Conservation (phyloP, 2,329 filamentous ascomycete species). For the Elsinoe australis region DNA sequence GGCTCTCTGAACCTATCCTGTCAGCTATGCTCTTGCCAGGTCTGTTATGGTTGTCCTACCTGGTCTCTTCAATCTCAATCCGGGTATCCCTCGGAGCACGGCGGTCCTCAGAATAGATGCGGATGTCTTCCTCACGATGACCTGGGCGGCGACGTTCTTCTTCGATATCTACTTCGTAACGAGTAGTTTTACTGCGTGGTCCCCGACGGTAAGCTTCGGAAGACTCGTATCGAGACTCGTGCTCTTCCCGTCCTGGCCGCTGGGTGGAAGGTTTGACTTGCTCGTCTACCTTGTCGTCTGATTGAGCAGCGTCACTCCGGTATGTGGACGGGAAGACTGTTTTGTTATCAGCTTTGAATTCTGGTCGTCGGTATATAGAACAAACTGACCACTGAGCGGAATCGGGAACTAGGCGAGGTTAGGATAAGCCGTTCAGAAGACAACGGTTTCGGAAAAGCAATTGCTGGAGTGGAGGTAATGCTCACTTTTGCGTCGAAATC, state of each 20-base stretch:
- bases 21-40: constrained; percentile 9
- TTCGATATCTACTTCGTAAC: constrained; percentile 76
- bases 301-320: constrained; percentile 64
- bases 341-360: not conserved
- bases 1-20: constrained; percentile 48
- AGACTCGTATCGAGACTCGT: constrained; percentile 66
- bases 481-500: constrained; percentile 23
- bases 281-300: constrained; percentile 77
- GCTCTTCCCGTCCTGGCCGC: constrained; percentile 97
- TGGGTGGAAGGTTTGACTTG: constrained; percentile 68
- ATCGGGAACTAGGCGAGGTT: constrained; percentile 18
- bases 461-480: not conserved
- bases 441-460: constrained; percentile 7
- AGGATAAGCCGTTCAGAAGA: not conserved
- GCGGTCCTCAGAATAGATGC: constrained; percentile 33
- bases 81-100: constrained; percentile 28
- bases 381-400: constrained; percentile 21
- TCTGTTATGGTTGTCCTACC: constrained; percentile 34
- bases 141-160: constrained; percentile 69
- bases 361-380: not conserved
- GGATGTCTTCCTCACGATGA: constrained; percentile 42
- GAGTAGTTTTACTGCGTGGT: constrained; percentile 39
- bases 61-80: constrained; percentile 45
- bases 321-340: constrained; percentile 95
- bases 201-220: constrained; percentile 52